Base-by-base conservation (phyloP, 2,329 filamentous ascomycete species). In the Fusarium denticulatum region DNA sequence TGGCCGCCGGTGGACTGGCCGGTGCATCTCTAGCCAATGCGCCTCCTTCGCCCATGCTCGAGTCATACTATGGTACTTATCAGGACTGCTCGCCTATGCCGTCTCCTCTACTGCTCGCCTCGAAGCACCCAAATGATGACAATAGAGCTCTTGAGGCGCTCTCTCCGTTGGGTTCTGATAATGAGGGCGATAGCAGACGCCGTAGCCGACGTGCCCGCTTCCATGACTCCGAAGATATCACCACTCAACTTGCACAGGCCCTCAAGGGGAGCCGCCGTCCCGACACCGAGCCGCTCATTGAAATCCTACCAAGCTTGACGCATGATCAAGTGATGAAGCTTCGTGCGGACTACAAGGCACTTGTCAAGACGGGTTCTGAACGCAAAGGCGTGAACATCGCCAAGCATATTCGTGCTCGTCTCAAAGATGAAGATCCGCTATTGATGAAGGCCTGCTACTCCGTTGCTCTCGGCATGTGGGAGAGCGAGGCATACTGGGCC, bases 21-120 rank as follows among this genome's bases (percentile, higher is more conserved):
- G 80, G 76, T 57, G 71, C 85, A 56, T 86, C 88, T 18, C 80
- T 90, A 4, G 84, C 88, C 5, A 84, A 85, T 28, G 88, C 94
- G 4, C 94, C 95, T 0, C 90, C 90, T 2, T 97, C 94, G 71
- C 96, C 96, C 2, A 86, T 98, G 56, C 89, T 97, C 5, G 96
- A 98, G 83, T 92, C 96, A 2, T 98, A 98, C 82, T 93, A 92
- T 71, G 96, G 96, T 43, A 97, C 95, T 1, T 98, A 97, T 78
- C 96, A 98, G 82, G 94, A 94, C 65, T 93, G 97, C 77, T 97
- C 95, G 1, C 95, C 96, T 0, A 97, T 98, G 94, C 95, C 95
- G 0, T 95, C 95, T 1, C 94, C 95, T 2, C 85, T 95, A 30
- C 86, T 91, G 77, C 79, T 90, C 8, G 81, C 90, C 6, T 83